Conservation (phyloP, 2,329 filamentous ascomycete species). For the Beauveria pseudobassiana region DNA sequence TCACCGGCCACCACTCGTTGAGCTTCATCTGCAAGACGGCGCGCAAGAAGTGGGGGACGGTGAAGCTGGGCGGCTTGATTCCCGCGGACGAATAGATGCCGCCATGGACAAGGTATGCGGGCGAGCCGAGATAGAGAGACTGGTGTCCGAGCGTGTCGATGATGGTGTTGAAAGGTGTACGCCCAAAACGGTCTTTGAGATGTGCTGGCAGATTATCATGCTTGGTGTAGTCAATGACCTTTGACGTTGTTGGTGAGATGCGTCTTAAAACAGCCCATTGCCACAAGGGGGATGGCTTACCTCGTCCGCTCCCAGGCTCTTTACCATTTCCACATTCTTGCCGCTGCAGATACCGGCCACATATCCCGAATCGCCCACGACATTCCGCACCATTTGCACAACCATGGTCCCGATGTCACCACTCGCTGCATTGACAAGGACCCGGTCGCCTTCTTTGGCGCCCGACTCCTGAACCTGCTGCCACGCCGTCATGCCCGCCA, state of each 20-base stretch:
- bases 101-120: constrained; percentile 29
- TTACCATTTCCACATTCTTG: constrained; percentile 38
- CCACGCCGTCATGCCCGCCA: constrained; percentile 32
- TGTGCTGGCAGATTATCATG: constrained; percentile 28
- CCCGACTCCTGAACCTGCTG: constrained; percentile 31
- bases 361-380: constrained; percentile 31
- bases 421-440: constrained; percentile 44
- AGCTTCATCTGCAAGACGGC: constrained; percentile 28
- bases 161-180: constrained; percentile 33
- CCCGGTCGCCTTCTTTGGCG: constrained; percentile 29
- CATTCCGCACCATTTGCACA: constrained; percentile 35
- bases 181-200: constrained; percentile 25
- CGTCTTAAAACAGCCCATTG: too few species aligned
- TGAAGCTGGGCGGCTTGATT: constrained; percentile 27
- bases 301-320: constrained; percentile 39
- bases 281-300: constrained; percentile 19
- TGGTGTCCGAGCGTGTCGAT: constrained; percentile 44
- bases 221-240: constrained; percentile 35
- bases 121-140: constrained; percentile 33
- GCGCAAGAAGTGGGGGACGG: constrained; percentile 22
- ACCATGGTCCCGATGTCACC: constrained; percentile 41
- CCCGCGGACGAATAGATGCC: constrained; percentile 35
- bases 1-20: constrained; percentile 31
- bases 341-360: constrained; percentile 42
- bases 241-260: not conserved